These are phyloP conservation scores for Phytophthora niederhauseri DNA, from an alignment of 352 stramenopile genomes.

Conservation along the genomic window DNA sequence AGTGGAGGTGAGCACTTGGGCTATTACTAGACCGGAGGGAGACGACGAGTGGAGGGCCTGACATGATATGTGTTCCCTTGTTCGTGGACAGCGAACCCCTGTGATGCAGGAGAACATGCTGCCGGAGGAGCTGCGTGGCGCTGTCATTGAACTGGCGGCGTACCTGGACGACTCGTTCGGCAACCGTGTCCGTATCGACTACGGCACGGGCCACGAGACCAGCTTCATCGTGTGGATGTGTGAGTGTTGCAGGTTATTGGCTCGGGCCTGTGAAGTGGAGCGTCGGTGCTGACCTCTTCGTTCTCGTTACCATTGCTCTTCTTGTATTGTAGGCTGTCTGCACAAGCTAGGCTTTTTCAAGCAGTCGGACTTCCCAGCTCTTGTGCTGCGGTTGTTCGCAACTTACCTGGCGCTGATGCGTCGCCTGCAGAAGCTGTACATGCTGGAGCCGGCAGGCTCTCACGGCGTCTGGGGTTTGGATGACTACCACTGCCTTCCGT, in stretches of 20 bases:
- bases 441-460: conserved; percentile 98
- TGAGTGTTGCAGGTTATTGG: conserved; percentile 38
- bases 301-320: conserved; percentile 1
- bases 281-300: conserved; percentile 15
- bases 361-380: conserved; percentile 77
- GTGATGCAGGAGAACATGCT: conserved; percentile 69
- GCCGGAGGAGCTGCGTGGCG: conserved; percentile 54
- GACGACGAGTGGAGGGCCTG: neutral
- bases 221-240: conserved; percentile 97
- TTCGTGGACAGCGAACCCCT: conserved; percentile 43
- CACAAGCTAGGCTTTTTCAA: conserved; percentile 93
- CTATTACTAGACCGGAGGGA: neutral
- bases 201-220: conserved; percentile 98
- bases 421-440: conserved; percentile 96
- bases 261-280: conserved; percentile 9
- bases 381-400: conserved; percentile 92
- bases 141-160: conserved; percentile 91
- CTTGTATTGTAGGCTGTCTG: conserved; percentile 56
- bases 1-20: conserved; percentile 47
- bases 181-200: conserved; percentile 97
- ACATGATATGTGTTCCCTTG: conserved; percentile 13
- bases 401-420: conserved; percentile 96
- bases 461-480: conserved; percentile 99
- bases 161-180: conserved; percentile 98
- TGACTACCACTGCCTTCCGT: conserved; percentile 99